phyloP scores from a whole-genome alignment of 2,329 filamentous ascomycete species.

The Sordariomycetes sp. region DNA sequence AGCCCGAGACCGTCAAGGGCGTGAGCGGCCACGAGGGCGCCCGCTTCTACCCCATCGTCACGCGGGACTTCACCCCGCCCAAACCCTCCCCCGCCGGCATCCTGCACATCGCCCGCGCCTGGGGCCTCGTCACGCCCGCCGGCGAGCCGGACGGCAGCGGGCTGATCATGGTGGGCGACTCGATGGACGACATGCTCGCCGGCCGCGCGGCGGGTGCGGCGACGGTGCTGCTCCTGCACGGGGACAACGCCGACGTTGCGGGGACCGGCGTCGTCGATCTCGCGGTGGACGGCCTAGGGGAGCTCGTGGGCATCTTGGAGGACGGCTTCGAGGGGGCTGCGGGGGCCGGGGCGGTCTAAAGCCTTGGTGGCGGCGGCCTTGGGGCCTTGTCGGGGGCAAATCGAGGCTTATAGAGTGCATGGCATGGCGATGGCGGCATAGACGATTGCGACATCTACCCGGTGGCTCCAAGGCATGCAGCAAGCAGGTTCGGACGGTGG shows the following conservation, averaged over 20 bases:
- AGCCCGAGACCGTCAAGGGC: conserved; percentile 39
- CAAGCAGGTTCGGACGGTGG: no score
- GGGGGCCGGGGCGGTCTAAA: background rate
- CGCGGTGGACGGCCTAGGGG: conserved; percentile 58
- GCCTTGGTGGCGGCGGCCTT: no score
- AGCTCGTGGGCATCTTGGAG: conserved; percentile 64
- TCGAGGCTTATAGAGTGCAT: no score
- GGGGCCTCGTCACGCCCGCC: conserved; percentile 38
- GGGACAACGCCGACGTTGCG: conserved; percentile 59
- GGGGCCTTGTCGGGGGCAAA: no score
- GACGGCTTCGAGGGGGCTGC: conserved; percentile 49
- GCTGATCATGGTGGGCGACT: conserved; percentile 61
- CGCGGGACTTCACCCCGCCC: conserved; percentile 67
- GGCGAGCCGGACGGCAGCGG: conserved; percentile 25
- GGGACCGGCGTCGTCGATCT: conserved; percentile 67
- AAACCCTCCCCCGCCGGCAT: conserved; percentile 87
- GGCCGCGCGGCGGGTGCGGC: conserved; percentile 73
- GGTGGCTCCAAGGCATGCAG: no score
- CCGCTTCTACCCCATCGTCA: conserved; percentile 48
- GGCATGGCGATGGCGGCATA: no score
- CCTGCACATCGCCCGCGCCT: conserved; percentile 66
- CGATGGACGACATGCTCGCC: conserved; percentile 85
- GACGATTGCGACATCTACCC: no score
- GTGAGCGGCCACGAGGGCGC: conserved; percentile 71
- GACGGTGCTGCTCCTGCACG: conserved; percentile 78